These are phyloP conservation scores for Schwanniomyces vanrijiae DNA, from an alignment of 805 yeast species.

Conservation along the genomic window DNA sequence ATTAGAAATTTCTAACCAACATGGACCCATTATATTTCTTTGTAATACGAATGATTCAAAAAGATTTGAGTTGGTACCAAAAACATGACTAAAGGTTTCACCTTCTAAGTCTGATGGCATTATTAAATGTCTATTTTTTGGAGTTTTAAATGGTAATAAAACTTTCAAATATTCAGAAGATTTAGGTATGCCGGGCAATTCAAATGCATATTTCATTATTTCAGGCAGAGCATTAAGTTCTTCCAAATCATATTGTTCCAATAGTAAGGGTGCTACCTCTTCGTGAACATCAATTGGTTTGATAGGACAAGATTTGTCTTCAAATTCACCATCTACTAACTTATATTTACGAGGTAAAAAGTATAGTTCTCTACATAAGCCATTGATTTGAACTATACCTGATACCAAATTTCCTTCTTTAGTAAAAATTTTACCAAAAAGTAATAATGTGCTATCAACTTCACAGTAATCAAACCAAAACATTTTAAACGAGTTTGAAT, in stretches of 20 bases:
- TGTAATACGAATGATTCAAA: constrained; percentile 87
- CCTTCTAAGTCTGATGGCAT: constrained; percentile 70
- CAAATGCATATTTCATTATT: constrained; percentile 83
- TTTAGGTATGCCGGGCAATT: constrained; percentile 72
- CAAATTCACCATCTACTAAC: constrained; percentile 39
- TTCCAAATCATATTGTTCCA: constrained; percentile 61
- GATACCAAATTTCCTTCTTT: constrained; percentile 62
- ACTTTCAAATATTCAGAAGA: constrained; percentile 80
- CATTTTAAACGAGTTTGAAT: constrained; percentile 57
- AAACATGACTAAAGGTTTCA: constrained; percentile 72
- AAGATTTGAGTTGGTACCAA: constrained; percentile 71
- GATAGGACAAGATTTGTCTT: constrained; percentile 34
- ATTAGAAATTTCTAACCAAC: constrained; percentile 80
- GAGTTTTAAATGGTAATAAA: constrained; percentile 70
- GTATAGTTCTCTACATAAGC: constrained; percentile 68
- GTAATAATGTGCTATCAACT: constrained; percentile 61
- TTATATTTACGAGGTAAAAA: constrained; percentile 67
- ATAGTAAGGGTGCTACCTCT: constrained; percentile 67
- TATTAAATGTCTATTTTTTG: constrained; percentile 46
- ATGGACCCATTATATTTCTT: constrained; percentile 92
- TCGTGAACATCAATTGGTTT: constrained; percentile 69
- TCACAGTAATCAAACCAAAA: constrained; percentile 92
- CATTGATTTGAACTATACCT: constrained; percentile 72
- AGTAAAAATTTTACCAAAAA: constrained; percentile 79
- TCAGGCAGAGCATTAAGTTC: constrained; percentile 70